A percentile compares a stretch with the other conserved stretches of the same genome.
Conservation (phyloP, 345 rosid genomes). For the Lumnitzera littorea region DNA sequence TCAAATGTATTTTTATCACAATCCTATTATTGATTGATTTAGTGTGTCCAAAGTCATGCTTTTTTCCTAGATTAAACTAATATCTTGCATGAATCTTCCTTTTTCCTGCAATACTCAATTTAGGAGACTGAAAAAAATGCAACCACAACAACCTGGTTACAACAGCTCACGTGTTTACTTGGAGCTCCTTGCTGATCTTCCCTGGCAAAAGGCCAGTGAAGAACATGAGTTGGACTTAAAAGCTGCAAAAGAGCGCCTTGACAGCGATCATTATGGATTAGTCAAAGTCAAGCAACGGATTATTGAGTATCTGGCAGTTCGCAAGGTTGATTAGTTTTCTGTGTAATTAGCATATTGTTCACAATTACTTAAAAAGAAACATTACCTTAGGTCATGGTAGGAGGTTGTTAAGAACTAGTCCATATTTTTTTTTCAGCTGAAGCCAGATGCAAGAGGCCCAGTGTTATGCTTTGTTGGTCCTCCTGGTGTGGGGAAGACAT, state of each 20-base stretch:
- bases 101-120: conserved; percentile 8
- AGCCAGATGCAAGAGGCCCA: conserved; percentile 99
- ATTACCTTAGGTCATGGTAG: neutral
- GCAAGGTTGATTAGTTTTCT: conserved; percentile 56
- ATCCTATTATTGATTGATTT: too few species aligned
- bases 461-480: conserved; percentile 98
- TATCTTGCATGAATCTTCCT: too few species aligned
- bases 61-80: too few species aligned
- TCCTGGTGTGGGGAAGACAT: conserved; percentile 99
- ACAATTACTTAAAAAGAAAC: conserved; percentile 2
- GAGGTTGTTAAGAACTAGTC: neutral
- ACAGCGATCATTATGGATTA: conserved; percentile 89
- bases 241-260: conserved; percentile 90
- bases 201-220: conserved; percentile 90
- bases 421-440: conserved; percentile 54
- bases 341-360: conserved; percentile 6
- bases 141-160: conserved; percentile 99
- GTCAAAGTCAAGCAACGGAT: conserved; percentile 92
- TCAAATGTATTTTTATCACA: too few species aligned
- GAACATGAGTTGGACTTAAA: conserved; percentile 80
- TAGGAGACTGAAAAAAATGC: conserved; percentile 99
- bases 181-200: conserved; percentile 96
- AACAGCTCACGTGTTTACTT: conserved; percentile 91
- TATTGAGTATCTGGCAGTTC: conserved; percentile 96
- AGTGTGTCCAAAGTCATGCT: too few species aligned